These are phyloP conservation scores for Pichia membranifaciens DNA, from an alignment of 805 yeast genomes.

Conservation along the genomic window DNA sequence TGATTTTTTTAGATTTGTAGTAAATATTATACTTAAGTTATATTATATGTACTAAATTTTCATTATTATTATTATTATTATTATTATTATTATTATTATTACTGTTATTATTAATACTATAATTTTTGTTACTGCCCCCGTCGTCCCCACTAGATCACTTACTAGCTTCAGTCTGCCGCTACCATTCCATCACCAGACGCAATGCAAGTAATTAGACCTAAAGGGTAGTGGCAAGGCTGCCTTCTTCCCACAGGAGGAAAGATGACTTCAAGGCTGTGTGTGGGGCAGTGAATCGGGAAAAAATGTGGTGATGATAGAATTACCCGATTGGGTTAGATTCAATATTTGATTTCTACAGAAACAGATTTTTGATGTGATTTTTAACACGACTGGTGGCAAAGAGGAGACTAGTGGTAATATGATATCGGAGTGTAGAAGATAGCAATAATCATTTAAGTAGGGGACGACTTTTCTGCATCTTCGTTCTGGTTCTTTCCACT, in stretches of 20 bases:
- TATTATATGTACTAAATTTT: constrained; percentile 4
- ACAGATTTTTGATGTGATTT: not conserved
- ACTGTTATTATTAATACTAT: no score
- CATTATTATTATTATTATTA: constrained; percentile 5
- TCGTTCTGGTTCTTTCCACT: not conserved
- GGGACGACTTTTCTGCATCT: no score
- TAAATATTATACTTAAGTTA: constrained; percentile 3
- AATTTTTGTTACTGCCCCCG: no score
- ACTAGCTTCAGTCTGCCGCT: no score
- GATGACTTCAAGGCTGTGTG: not conserved
- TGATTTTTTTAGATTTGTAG: constrained; percentile 1
- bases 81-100: not conserved
- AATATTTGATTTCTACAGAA: no score
- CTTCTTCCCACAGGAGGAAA: not conserved
- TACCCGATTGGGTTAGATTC: constrained; percentile 9
- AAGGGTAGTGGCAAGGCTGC: no score
- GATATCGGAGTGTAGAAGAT: not conserved
- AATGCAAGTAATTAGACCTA: no score
- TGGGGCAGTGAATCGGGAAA: not conserved
- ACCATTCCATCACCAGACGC: no score
- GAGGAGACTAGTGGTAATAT: not conserved
- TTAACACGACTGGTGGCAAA: constrained; percentile 1
- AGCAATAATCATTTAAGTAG: no score
- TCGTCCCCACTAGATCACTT: no score
- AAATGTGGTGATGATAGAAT: not conserved